Conservation (phyloP, 1,284 basidiomycete genomes). For the Cutaneotrichosporon cutaneum region DNA sequence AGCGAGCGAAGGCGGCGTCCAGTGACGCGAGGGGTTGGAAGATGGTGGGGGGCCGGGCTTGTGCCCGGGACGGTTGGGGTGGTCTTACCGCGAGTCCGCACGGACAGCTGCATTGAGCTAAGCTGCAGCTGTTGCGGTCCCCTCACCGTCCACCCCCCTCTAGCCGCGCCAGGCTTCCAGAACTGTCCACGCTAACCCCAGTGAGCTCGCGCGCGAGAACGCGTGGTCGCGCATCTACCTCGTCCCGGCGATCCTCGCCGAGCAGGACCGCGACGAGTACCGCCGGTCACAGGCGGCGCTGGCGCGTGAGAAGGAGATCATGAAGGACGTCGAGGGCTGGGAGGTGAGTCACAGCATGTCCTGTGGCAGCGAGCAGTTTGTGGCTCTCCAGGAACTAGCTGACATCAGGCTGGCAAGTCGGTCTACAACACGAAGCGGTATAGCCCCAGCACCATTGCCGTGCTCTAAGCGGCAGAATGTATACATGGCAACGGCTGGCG, state of each 20-base stretch:
- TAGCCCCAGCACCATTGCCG: constrained; percentile 60
- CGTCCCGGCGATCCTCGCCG: constrained; percentile 85
- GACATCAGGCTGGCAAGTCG: constrained; percentile 67
- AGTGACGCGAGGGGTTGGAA: no score
- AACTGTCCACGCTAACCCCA: no score
- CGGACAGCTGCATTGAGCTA: no score
- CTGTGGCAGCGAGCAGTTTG: neutral
- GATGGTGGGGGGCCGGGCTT: neutral
- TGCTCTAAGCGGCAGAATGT: constrained; percentile 45
- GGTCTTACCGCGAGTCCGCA: no score
- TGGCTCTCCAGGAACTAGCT: neutral
- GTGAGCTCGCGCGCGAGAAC: constrained; percentile 90
- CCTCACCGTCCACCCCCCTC: neutral
- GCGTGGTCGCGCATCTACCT: constrained; percentile 95
- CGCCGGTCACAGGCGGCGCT: constrained; percentile 76
- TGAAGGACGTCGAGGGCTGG: constrained; percentile 94
- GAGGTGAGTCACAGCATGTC: constrained; percentile 66
- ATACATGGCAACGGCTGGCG: constrained; percentile 9
- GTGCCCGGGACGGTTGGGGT: neutral
- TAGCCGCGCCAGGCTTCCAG: neutral
- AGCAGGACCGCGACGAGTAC: constrained; percentile 88
- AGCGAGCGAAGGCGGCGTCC: neutral
- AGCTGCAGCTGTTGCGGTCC: neutral
- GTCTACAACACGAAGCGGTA: constrained; percentile 83
- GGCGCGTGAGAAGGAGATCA: constrained; percentile 83